These are phyloP conservation scores for Monoraphidium neglectum DNA, from an alignment of 139 green algal genomes.

Conservation along the genomic window DNA sequence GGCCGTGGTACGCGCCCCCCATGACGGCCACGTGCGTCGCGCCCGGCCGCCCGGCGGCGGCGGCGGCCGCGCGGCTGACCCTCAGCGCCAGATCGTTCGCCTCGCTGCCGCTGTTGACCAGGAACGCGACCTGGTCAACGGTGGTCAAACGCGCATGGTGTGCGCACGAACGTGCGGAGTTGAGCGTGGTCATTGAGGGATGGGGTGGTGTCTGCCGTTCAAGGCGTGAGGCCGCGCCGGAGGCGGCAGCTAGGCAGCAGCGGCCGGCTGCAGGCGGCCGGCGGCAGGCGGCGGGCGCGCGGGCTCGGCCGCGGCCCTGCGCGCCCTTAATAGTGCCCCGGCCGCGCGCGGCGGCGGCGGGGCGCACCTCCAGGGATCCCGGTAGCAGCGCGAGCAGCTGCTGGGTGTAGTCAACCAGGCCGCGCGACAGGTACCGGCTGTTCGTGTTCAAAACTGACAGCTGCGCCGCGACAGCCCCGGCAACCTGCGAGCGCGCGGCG, in stretches of 20 bases:
- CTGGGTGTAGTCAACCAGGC: constrained; percentile 52
- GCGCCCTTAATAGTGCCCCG: background rate
- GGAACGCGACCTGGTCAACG: constrained; percentile 67
- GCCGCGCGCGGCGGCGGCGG: too few relatives aligned
- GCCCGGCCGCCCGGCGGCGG: background rate
- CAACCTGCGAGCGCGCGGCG: constrained; percentile 54
- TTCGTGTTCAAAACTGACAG: constrained; percentile 82
- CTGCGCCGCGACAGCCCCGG: constrained; percentile 53
- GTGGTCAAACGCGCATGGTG: too few relatives aligned
- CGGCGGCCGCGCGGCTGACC: constrained; percentile 46
- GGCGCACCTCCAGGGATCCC: constrained; percentile 45
- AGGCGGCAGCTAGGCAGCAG: too few relatives aligned
- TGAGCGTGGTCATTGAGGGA: too few relatives aligned
- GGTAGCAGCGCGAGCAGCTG: constrained; percentile 61
- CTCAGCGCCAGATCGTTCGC: constrained; percentile 90
- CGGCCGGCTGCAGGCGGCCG: too few relatives aligned
- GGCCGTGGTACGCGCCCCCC: constrained; percentile 79
- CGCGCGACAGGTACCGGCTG: constrained; percentile 70
- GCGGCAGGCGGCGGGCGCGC: background rate
- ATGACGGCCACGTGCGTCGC: constrained; percentile 64
- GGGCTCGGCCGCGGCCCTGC: background rate
- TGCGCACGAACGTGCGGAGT: too few relatives aligned
- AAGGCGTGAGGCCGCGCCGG: too few relatives aligned
- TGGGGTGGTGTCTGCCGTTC: too few relatives aligned
- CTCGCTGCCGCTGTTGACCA: constrained; percentile 81